Evolutionary conservation across 805 yeast species (phyloP).

Genomic region (Candida yuanshanica): DNA sequence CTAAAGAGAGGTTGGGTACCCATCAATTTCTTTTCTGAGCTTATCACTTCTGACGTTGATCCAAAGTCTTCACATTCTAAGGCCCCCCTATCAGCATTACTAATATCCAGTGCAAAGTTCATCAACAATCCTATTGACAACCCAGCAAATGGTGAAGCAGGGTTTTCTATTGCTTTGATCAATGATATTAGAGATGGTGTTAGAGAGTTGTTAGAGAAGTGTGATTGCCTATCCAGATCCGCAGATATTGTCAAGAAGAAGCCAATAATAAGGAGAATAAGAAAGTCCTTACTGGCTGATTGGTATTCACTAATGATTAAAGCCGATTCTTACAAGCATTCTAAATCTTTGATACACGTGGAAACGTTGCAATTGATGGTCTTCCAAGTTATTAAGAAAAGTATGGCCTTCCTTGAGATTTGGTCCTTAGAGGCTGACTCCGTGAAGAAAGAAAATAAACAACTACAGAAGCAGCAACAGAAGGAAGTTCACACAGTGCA

Average conservation of each 20-base stretch:
- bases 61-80: slow-evolving; percentile 25
- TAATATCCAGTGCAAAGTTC: slow-evolving; percentile 62
- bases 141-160: slow-evolving; percentile 30
- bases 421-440: slow-evolving; percentile 64
- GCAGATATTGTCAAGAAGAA: slow-evolving; percentile 61
- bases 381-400: slow-evolving; percentile 60
- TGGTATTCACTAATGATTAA: slow-evolving; percentile 77
- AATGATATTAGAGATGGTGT: slow-evolving; percentile 74
- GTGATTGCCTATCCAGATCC: slow-evolving; percentile 71
- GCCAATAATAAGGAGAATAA: slow-evolving; percentile 53
- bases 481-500: slow-evolving; percentile 4
- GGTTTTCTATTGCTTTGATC: slow-evolving; percentile 28
- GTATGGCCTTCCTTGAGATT: slow-evolving; percentile 57
- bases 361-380: slow-evolving; percentile 58
- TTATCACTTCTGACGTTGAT: slow-evolving; percentile 26
- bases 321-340: slow-evolving; percentile 68
- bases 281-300: slow-evolving; percentile 68
- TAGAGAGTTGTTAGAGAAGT: slow-evolving; percentile 52
- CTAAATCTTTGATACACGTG: slow-evolving; percentile 51
- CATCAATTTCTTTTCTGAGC: slow-evolving; percentile 62
- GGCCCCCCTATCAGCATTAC: slow-evolving; percentile 47
- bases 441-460: slow-evolving; percentile 21
- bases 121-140: slow-evolving; percentile 54
- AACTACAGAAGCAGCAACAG: not conserved
- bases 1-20: slow-evolving; percentile 81